Conservation (phyloP, 768 basidiomycete genomes). For the Pleurotus ostreatus region DNA sequence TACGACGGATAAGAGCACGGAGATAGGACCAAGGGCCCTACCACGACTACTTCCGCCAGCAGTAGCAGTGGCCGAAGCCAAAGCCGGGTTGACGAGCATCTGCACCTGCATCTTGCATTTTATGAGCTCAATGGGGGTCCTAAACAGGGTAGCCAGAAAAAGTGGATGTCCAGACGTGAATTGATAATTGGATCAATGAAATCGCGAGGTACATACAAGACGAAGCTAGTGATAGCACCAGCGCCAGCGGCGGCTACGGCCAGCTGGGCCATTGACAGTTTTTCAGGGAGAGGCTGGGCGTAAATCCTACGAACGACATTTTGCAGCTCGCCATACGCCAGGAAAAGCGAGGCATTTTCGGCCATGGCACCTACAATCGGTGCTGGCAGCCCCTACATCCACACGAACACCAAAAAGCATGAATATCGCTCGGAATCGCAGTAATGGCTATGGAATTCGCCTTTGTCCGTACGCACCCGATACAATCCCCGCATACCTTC, state of each 20-base stretch:
- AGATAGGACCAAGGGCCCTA: slow-evolving; percentile 49
- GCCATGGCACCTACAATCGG: slow-evolving; percentile 91
- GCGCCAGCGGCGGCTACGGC: slow-evolving; percentile 84
- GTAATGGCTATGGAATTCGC: no score
- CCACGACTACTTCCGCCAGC: no score
- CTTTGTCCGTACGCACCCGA: slow-evolving; percentile 50
- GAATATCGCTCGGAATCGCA: neutral
- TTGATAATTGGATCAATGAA: neutral
- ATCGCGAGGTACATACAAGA: slow-evolving; percentile 56
- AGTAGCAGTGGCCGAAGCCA: neutral
- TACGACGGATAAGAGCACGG: slow-evolving; percentile 59
- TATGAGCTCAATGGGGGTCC: slow-evolving; percentile 78
- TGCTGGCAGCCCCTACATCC: slow-evolving; percentile 80
- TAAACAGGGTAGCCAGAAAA: neutral
- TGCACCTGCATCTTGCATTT: slow-evolving; percentile 99
- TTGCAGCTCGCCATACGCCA: slow-evolving; percentile 82
- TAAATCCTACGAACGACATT: slow-evolving; percentile 44
- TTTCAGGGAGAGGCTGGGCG: slow-evolving; percentile 31
- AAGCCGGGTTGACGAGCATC: slow-evolving; percentile 34
- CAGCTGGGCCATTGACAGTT: slow-evolving; percentile 64
- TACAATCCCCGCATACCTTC: slow-evolving; percentile 88
- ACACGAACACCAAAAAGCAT: neutral
- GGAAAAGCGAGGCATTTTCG: slow-evolving; percentile 89
- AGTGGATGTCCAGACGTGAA: no score
- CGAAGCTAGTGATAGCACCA: slow-evolving; percentile 82